Percentiles rank a stretch among this genome's conserved stretches.
These are phyloP conservation scores for Pulveroboletus frians DNA, from an alignment of 768 basidiomycete species.

Conservation along the genomic window DNA sequence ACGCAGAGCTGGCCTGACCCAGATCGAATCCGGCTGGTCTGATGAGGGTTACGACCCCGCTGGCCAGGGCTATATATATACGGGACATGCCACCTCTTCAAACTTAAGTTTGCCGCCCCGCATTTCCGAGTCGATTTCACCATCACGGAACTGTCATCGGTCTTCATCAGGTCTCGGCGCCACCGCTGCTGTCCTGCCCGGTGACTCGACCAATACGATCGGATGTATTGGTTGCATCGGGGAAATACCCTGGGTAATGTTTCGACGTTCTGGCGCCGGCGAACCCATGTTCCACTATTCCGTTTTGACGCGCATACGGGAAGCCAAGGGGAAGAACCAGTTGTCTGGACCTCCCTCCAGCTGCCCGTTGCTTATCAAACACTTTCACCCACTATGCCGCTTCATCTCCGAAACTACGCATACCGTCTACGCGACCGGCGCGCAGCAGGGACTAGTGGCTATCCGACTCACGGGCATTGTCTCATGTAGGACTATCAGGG, in stretches of 20 bases:
- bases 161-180: background rate
- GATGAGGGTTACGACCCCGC: background rate
- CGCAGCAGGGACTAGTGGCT: background rate
- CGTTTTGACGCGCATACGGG: background rate
- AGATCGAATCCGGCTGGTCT: background rate
- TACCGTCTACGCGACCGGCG: background rate
- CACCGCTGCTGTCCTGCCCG: background rate
- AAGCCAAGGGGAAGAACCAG: background rate
- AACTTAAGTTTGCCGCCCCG: conserved; percentile 7
- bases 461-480: background rate
- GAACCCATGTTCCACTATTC: background rate
- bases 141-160: background rate
- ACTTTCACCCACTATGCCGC: background rate
- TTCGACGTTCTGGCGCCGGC: background rate
- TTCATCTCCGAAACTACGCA: conserved; percentile 21
- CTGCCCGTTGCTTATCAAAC: background rate
- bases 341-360: background rate
- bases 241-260: background rate
- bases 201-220: background rate
- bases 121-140: background rate
- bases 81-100: background rate
- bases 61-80: background rate
- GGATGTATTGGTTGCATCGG: background rate
- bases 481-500: conserved; percentile 13
- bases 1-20: background rate